Percentiles rank a stretch among this genome's conserved stretches.
These are phyloP conservation scores for Chytriomyces sp. DNA, from an alignment of 192 early-diverging fungal genomes.

Conservation along the genomic window DNA sequence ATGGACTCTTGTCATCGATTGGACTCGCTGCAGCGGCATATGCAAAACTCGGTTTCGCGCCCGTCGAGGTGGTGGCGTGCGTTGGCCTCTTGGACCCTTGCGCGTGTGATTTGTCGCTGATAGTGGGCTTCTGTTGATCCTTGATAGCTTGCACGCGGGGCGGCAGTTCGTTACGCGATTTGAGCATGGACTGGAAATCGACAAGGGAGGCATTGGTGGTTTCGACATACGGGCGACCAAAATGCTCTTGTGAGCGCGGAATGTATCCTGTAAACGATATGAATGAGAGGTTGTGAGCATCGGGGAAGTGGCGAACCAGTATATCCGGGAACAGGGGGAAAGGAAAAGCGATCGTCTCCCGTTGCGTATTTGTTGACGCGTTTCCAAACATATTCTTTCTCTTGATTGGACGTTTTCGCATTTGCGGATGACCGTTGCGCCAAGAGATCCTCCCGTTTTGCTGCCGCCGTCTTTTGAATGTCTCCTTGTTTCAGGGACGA, in stretches of 20 bases:
- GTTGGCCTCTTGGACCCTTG: background rate
- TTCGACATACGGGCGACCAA: constrained; percentile 60
- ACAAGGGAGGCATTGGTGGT: constrained; percentile 51
- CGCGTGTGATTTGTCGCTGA: constrained; percentile 2
- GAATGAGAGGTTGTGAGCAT: background rate
- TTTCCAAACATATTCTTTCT: constrained; percentile 49
- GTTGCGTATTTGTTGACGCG: constrained; percentile 49
- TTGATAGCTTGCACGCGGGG: constrained; percentile 47
- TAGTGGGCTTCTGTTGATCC: constrained; percentile 29
- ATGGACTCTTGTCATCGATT: constrained; percentile 55
- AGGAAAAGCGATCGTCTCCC: constrained; percentile 57
- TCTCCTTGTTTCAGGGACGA: constrained; percentile 53
- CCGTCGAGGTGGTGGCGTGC: constrained; percentile 9
- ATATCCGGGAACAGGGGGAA: constrained; percentile 62
- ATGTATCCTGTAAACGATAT: constrained; percentile 47
- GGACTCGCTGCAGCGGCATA: constrained; percentile 37
- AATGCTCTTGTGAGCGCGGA: constrained; percentile 58
- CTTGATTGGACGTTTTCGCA: constrained; percentile 5
- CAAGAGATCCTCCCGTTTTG: constrained; percentile 22
- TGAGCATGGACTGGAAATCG: constrained; percentile 53
- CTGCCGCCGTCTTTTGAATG: constrained; percentile 43
- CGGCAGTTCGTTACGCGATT: constrained; percentile 50
- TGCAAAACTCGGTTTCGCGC: constrained; percentile 40
- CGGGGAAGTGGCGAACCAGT: constrained; percentile 41
- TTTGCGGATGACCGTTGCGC: constrained; percentile 8